These are phyloP conservation scores for Eimeria acervulina DNA, from an alignment of 169 alveolate genomes.

Conservation along the genomic window DNA sequence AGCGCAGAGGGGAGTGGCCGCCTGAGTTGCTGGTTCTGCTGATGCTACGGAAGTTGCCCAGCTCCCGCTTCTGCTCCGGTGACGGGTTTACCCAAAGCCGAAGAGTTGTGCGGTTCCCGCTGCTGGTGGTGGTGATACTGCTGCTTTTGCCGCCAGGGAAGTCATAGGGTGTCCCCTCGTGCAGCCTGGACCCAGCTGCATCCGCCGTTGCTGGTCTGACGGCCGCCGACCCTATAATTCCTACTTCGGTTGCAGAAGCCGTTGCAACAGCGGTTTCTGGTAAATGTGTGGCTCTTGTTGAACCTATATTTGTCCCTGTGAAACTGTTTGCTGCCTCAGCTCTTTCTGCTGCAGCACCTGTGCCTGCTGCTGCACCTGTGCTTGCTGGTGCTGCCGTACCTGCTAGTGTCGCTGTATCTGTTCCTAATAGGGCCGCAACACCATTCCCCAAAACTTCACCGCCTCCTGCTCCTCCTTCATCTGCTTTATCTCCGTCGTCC, in stretches of 20 bases:
- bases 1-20: not conserved
- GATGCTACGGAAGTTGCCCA: not conserved
- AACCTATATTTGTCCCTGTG: not conserved
- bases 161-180: not conserved
- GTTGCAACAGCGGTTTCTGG: not conserved
- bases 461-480: not conserved
- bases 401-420: not conserved
- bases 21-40: not conserved
- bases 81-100: not conserved
- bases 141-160: not conserved
- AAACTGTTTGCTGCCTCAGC: not conserved
- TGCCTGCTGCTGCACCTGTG: not conserved
- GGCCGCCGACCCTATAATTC: not conserved
- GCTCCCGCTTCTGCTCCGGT: not conserved
- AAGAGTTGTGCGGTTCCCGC: not conserved
- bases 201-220: not conserved
- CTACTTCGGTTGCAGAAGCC: not conserved
- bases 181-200: not conserved
- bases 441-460: not conserved
- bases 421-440: not conserved
- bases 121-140: not conserved
- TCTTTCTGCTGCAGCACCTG: not conserved
- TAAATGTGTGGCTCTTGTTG: not conserved
- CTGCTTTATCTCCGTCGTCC: not conserved
- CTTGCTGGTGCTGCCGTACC: not conserved